phyloP scores from a whole-genome alignment of 164 flowering plant species.

The Berberis thunbergii region DNA sequence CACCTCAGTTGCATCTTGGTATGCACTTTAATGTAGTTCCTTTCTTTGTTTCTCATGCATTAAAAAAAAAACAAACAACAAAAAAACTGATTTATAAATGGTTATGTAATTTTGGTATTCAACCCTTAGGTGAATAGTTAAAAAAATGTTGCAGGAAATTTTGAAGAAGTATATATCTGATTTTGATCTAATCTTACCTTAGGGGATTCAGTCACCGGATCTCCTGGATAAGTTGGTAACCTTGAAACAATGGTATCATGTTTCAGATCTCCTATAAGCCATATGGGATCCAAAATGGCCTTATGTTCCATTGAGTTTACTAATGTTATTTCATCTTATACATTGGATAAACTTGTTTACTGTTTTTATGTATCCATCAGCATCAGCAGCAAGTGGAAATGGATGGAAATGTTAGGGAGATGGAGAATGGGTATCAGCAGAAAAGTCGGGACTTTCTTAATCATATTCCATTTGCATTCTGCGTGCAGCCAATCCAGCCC shows the following conservation, averaged over 20 bases:
- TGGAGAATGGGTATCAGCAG: constrained; percentile 6
- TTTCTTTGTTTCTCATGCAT: not conserved
- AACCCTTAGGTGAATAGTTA: constrained; percentile 26
- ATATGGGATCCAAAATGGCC: not conserved
- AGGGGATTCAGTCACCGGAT: too few species aligned
- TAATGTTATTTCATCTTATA: not conserved
- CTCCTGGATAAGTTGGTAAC: not conserved
- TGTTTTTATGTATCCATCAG: constrained; percentile 10
- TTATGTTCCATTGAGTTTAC: too few species aligned
- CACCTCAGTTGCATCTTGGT: too few species aligned
- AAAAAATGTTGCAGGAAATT: constrained; percentile 24
- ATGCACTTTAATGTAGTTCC: too few species aligned
- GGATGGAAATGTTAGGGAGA: constrained; percentile 6
- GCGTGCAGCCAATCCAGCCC: constrained; percentile 68
- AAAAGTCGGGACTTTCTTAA: constrained; percentile 7
- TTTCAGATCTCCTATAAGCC: not conserved
- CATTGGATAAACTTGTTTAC: not conserved
- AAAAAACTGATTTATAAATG: not conserved
- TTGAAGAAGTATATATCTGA: constrained; percentile 17
- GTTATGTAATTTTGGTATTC: not conserved
- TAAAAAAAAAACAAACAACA: not conserved
- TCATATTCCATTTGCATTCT: constrained; percentile 47
- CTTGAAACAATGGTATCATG: not conserved
- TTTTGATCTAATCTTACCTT: not conserved
- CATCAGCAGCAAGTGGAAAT: constrained; percentile 29